Evolutionary conservation across 805 yeast species (phyloP), one percentile per base, ranked within the genome.

Genomic region (Ogataea pilisensis): DNA sequence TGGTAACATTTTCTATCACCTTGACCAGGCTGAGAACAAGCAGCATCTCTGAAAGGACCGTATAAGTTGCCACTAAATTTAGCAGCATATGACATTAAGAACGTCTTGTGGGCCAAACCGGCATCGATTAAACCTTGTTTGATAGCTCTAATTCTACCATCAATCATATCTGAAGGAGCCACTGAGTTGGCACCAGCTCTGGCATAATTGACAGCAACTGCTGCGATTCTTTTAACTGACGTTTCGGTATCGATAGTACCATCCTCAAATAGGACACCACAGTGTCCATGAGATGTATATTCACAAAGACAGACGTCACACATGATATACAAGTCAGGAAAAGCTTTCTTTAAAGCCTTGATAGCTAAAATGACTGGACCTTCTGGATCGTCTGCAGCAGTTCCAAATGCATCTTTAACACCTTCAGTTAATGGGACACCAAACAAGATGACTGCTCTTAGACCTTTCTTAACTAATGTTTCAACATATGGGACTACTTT

Each of bases 11-110:
- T 85, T 61, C 99, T 78, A 64, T 93, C 97, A 40, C 99, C 99
- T 44, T 77, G 73, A 17, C 86, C 75, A 8, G 99, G 98, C 4
- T 82, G 72, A 38, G 95, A 84, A 28, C 95, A 93, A 3, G 98
- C 99, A 34, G 97, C 97, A 54, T 93, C 99, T 62, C 99, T 76
- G 72, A 93, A 93, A 4, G 99, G 99, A 1, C 99, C 99, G 61
- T 93, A 93, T 36, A 93, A 69, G 48, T 80, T 78, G 27, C 98
- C 97, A 44, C 86, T 73, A 60, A 93, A 93, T 61, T 93, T 93
- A 43, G 98, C 98, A 27, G 95, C 78, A 66, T 93, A 93, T 5
- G 96, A 85, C 86, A 93, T 82, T 28, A 93, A 79, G 69, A 91
- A 80, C 36, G 89, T 81, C 61, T 82, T 80, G 65, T 93, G 95